Base-by-base conservation (phyloP, 768 basidiomycete genomes). In the Leccinum ochraceum region DNA sequence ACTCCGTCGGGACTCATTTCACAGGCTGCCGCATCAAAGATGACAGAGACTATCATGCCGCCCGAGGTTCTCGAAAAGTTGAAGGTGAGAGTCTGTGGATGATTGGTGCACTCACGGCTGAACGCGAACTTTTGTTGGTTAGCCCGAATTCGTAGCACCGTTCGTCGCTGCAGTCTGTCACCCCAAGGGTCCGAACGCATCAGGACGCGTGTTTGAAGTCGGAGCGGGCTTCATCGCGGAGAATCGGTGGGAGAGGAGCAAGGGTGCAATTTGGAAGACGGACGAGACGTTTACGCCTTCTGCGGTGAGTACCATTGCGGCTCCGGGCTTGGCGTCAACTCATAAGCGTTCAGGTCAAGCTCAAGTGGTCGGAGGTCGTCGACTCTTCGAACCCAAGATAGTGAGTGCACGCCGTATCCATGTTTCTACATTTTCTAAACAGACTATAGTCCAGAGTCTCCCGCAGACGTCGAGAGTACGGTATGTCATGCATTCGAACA, bases 21-120 rank as follows among this genome's bases (percentile, higher is more conserved):
- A 8, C 26, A 65, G 93, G 88, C 92, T 61, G 96, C 96, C n/a
- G 96, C 95, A 1, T 96, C 94, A 3, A 84, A 85, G 3, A 98
- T 98, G 96, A 97, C 95, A 3, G 95, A 89, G 69, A 97, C 94
- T 0, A 80, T 95, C 66, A 92, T 98, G 90, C 92, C 96, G 9
- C 89, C 90, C 20, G 96, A 98, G 59, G 87, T 97, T 84, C 84
- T 98, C 57, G 88, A 83, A n/a, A 90, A 92, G 68, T 77, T 97
- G 44, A 88, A 88, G 73, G 90, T 89, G 72, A 1, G 54, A 10
- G 6, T 44, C 30, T 22, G 22, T 39, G 50, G 9, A 54, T 50
- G 7, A 56, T 24, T 50, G 9, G 32, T 50, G 32, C 6, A n/a
- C 17, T 34, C 20, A 3, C 14, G 22, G 48, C 44, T 58, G 56